These are phyloP conservation scores for Circinella minor DNA, from an alignment of 371 early-diverging fungal species.

Conservation along the genomic window DNA sequence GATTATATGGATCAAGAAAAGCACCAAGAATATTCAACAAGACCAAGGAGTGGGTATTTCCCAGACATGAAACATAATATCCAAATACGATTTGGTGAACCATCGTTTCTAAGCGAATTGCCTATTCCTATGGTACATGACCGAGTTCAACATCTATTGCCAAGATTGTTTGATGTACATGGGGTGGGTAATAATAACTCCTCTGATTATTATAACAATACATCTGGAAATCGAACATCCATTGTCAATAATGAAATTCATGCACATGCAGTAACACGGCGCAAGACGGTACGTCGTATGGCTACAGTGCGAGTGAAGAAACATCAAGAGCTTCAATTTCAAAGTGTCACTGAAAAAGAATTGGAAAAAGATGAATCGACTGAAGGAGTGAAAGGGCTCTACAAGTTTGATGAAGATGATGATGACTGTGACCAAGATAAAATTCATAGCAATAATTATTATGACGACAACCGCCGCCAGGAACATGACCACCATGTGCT, in stretches of 20 bases:
- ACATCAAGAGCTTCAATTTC: conserved; percentile 38
- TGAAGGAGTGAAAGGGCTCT: conserved; percentile 40
- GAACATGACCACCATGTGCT: background rate
- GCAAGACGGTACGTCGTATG: conserved; percentile 38
- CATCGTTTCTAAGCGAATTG: conserved; percentile 55
- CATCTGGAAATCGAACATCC: conserved; percentile 5
- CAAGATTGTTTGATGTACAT: conserved; percentile 41
- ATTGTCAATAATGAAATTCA: background rate
- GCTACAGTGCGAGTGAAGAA: conserved; percentile 25
- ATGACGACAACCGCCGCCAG: background rate
- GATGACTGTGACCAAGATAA: conserved; percentile 6
- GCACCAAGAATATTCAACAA: background rate
- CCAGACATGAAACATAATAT: conserved; percentile 20
- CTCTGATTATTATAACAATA: background rate
- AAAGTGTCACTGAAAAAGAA: conserved; percentile 34
- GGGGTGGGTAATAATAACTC: conserved; percentile 5
- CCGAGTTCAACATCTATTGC: conserved; percentile 56
- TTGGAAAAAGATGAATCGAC: conserved; percentile 44
- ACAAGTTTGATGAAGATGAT: conserved; percentile 35
- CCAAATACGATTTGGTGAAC: conserved; percentile 60
- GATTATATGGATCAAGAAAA: conserved; percentile 1
- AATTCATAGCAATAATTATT: background rate
- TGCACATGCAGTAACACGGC: conserved; percentile 30
- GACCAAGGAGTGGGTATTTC: background rate
- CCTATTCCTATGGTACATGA: conserved; percentile 65